Conservation (phyloP, 306 rosid species). For the Rubus idaeus region DNA sequence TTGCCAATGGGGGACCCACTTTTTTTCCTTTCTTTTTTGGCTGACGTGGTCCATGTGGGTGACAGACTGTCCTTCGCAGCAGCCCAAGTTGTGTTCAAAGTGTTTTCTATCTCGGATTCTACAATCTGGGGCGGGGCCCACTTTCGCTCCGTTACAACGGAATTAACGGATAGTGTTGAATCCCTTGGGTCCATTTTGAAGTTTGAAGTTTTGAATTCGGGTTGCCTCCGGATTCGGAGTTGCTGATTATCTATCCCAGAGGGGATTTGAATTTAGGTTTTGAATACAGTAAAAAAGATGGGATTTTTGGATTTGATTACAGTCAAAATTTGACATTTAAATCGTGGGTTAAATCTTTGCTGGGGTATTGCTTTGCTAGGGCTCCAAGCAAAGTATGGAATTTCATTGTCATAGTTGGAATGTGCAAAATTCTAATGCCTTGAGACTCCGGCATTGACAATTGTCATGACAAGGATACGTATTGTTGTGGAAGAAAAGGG, state of each 20-base stretch:
- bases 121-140: conserved; percentile 2
- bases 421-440: neutral
- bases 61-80: conserved; percentile 11
- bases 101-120: neutral
- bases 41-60: conserved; percentile 20
- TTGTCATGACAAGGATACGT: neutral
- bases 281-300: no score
- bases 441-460: conserved; percentile 10
- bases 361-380: neutral
- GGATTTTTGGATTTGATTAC: neutral
- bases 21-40: neutral
- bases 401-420: neutral
- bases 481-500: neutral
- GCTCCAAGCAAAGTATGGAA: neutral
- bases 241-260: no score
- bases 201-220: neutral
- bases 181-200: no score
- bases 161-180: neutral
- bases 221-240: neutral
- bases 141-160: conserved; percentile 9
- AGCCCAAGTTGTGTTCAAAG: conserved; percentile 3
- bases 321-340: neutral
- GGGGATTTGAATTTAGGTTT: no score
- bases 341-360: neutral
- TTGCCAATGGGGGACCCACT: neutral